phyloP scores from a whole-genome alignment of 1,284 basidiomycete genomes.

The Cryptococcus deneoformans region DNA sequence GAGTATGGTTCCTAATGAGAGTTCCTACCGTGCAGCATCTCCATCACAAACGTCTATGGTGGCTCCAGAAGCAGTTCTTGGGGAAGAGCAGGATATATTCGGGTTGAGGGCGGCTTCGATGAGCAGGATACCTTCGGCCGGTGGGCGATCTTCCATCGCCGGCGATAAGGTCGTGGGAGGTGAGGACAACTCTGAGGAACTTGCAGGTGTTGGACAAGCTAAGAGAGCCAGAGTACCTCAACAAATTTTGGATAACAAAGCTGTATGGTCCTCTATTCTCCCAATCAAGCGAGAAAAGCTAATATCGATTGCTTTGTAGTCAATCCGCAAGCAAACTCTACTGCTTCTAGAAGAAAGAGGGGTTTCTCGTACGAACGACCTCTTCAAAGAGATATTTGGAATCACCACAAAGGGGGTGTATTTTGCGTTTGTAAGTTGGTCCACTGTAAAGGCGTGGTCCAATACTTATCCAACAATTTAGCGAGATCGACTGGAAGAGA shows the following conservation, averaged over 20 bases:
- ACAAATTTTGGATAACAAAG: constrained; percentile 42
- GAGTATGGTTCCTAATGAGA: neutral
- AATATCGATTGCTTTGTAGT: constrained; percentile 18
- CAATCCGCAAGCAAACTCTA: constrained; percentile 42
- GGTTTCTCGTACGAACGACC: constrained; percentile 25
- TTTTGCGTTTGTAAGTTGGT: constrained; percentile 43
- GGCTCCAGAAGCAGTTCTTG: neutral
- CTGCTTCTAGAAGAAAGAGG: constrained; percentile 32
- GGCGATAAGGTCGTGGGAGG: neutral
- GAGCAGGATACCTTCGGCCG: constrained; percentile 2
- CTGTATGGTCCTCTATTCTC: constrained; percentile 19
- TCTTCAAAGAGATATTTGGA: constrained; percentile 45
- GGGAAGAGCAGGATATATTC: constrained; percentile 40
- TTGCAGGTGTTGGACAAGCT: constrained; percentile 7
- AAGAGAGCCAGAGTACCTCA: constrained; percentile 25
- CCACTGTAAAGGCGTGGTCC: neutral
- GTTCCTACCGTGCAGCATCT: neutral
- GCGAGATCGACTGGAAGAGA: constrained; percentile 12
- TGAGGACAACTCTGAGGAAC: neutral
- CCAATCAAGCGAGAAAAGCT: neutral
- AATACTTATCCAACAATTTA: neutral
- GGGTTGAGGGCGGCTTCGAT: constrained; percentile 17
- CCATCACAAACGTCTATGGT: neutral
- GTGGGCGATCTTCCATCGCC: neutral
- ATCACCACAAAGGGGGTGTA: constrained; percentile 37